Evolutionary conservation across 176 grass and related monocot species (phyloP).

Genomic region (Raddia guianensis): DNA sequence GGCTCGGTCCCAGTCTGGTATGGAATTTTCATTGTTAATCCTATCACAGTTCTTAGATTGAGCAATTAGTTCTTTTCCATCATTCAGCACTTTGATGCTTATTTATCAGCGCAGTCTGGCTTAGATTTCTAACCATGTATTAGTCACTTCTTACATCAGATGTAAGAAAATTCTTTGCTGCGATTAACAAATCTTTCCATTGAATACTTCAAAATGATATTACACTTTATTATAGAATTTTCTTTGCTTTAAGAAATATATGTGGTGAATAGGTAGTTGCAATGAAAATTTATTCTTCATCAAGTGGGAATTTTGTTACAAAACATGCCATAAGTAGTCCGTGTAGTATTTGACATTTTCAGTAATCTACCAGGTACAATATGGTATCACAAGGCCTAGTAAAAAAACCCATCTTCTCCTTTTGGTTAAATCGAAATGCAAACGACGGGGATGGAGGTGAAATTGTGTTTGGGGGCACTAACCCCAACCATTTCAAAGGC

Average conservation of each 20-base stretch:
- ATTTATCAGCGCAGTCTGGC: not conserved
- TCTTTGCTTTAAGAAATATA: not conserved
- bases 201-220: not conserved
- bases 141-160: not conserved
- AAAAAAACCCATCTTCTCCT: conserved; percentile 69
- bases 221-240: not conserved
- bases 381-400: conserved; percentile 75
- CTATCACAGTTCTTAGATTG: not conserved
- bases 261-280: not conserved
- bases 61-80: not conserved
- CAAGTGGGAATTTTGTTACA: not conserved
- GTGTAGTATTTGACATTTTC: conserved; percentile 15
- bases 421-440: conserved; percentile 89
- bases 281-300: not conserved
- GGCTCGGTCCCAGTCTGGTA: conserved; percentile 81
- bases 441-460: conserved; percentile 80
- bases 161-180: too few relatives aligned
- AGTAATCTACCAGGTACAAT: conserved; percentile 67
- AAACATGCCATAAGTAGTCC: not conserved
- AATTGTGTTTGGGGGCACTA: conserved; percentile 88
- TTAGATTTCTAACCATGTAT: not conserved
- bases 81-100: not conserved
- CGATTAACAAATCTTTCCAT: not conserved
- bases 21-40: not conserved
- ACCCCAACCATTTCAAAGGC: conserved; percentile 68